Percentiles rank a stretch among this genome's conserved stretches.
Evolutionary conservation across 495 filamentous ascomycete genomes (phyloP).

Genomic region (Penicillium salamii): DNA sequence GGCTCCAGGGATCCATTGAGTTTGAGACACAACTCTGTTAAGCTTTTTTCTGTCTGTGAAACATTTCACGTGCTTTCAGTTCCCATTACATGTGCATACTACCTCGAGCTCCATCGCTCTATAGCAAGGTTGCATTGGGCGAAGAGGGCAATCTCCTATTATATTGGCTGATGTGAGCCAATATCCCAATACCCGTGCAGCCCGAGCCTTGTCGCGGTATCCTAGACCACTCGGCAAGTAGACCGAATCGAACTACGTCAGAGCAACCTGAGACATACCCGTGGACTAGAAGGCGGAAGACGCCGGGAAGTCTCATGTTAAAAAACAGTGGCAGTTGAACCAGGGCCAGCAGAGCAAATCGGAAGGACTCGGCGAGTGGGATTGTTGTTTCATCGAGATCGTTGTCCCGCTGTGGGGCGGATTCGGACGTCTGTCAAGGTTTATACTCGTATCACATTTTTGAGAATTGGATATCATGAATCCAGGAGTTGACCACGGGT

Average conservation of each 20-base stretch:
- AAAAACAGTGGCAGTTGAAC: constrained; percentile 7
- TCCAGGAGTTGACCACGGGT: no score
- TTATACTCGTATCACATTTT: not conserved
- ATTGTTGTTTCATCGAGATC: constrained; percentile 24
- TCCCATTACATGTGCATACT: not conserved
- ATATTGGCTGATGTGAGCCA: no score
- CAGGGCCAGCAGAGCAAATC: constrained; percentile 20
- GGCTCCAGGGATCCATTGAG: constrained; percentile 20
- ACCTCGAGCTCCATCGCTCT: no score
- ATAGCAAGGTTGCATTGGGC: constrained; percentile 1
- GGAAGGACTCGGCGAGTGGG: constrained; percentile 26
- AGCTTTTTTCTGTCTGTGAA: not conserved
- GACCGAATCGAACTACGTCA: not conserved
- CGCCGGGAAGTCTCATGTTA: constrained; percentile 24
- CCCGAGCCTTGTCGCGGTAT: no score
- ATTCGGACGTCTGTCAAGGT: not conserved
- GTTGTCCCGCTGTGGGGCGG: constrained; percentile 29
- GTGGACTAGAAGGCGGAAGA: constrained; percentile 18
- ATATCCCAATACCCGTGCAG: no score
- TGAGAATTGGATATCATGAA: no score
- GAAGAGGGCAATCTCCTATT: no score
- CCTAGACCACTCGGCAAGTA: not conserved
- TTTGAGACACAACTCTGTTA: not conserved
- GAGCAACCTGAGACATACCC: constrained; percentile 20
- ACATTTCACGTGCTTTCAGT: not conserved